These are phyloP conservation scores for Amaranthus hypochondriacus DNA, from an alignment of 148 eudicot species.

Conservation along the genomic window DNA sequence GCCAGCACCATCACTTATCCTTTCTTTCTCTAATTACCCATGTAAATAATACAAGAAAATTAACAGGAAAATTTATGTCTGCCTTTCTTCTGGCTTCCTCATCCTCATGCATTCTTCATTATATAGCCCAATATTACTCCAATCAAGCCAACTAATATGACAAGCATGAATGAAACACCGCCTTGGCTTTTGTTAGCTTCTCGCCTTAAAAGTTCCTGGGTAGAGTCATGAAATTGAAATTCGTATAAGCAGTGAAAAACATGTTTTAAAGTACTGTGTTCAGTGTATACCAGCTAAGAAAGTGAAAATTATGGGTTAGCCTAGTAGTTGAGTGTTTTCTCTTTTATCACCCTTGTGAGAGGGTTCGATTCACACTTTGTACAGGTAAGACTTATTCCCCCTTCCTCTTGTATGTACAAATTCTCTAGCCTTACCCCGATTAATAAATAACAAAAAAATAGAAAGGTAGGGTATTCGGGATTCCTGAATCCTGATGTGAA, in stretches of 20 bases:
- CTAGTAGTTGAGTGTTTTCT: too few species aligned
- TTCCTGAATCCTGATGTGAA: neutral
- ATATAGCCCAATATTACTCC: constrained; percentile 60
- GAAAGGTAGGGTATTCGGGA: neutral
- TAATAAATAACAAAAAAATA: neutral
- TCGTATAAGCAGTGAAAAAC: neutral
- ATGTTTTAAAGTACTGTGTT: neutral
- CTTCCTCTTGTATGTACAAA: too few species aligned
- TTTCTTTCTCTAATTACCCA: constrained; percentile 14
- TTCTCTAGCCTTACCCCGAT: too few species aligned
- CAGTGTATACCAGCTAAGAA: too few species aligned
- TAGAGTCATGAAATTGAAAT: neutral
- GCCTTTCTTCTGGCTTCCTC: constrained; percentile 15
- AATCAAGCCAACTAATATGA: constrained; percentile 54
- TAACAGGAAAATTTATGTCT: neutral
- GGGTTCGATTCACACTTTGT: too few species aligned
- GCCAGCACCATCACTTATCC: constrained; percentile 12
- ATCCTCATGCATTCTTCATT: constrained; percentile 49
- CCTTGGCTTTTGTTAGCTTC: constrained; percentile 53
- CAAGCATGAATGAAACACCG: constrained; percentile 48
- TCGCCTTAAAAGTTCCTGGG: constrained; percentile 63
- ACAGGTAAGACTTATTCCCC: too few species aligned
- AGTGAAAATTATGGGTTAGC: too few species aligned
- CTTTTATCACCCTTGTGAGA: too few species aligned
- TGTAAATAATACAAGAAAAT: constrained; percentile 23